Evolutionary conservation across 2,329 filamentous ascomycete species (phyloP).

Genomic region (Neofusicoccum laricinum): DNA sequence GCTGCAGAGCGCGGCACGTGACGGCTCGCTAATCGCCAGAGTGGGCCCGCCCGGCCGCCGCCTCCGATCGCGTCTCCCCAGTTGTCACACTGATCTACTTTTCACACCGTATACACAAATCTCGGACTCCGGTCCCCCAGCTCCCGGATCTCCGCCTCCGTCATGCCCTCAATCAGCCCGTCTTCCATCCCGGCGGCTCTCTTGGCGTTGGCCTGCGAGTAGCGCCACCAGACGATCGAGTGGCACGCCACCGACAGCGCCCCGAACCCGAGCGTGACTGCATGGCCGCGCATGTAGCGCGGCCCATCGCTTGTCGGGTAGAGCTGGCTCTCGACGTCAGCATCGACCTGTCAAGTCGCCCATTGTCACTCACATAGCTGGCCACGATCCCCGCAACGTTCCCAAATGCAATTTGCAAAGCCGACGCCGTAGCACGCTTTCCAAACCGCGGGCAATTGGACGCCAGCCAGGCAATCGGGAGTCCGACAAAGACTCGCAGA

Average conservation of each 20-base stretch:
- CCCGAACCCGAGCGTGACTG: constrained; percentile 51
- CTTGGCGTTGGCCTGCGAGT: constrained; percentile 37
- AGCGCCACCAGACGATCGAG: constrained; percentile 37
- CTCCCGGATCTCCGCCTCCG: constrained; percentile 42
- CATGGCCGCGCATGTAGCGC: constrained; percentile 51
- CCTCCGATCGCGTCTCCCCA: neutral
- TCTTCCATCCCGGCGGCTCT: constrained; percentile 40
- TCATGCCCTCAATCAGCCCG: constrained; percentile 37
- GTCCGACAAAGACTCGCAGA: constrained; percentile 44
- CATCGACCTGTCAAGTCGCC: neutral
- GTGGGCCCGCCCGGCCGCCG: too few species aligned
- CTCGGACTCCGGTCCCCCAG: constrained; percentile 45
- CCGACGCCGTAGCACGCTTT: constrained; percentile 70
- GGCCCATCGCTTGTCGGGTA: constrained; percentile 47
- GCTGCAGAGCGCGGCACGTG: neutral
- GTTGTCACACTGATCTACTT: too few species aligned
- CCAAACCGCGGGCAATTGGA: constrained; percentile 74
- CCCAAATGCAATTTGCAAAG: constrained; percentile 67
- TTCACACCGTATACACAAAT: constrained; percentile 40
- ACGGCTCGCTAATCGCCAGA: neutral
- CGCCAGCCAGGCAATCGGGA: constrained; percentile 60
- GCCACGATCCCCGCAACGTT: constrained; percentile 72
- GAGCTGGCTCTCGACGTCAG: constrained; percentile 28
- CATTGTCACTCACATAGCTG: constrained; percentile 55
- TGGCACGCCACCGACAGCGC: constrained; percentile 38